Conservation (phyloP, 257 asterid genomes). For the Solanum peruvianum region DNA sequence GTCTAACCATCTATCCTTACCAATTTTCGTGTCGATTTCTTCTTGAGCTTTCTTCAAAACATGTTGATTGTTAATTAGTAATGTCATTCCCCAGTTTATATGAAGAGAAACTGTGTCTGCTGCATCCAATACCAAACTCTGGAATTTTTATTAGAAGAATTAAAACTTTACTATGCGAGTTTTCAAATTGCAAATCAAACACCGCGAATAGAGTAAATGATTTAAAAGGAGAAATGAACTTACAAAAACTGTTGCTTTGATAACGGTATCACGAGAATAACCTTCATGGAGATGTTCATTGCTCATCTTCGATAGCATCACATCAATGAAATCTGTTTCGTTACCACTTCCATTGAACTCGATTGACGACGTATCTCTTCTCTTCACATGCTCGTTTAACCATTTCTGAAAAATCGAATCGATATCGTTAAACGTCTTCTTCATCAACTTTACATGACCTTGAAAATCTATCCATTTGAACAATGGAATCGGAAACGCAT, state of each 20-base stretch:
- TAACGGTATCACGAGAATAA: neutral
- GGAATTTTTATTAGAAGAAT: too few species aligned
- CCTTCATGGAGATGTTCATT: neutral
- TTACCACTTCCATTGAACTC: neutral
- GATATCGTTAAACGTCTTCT: neutral
- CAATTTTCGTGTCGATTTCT: neutral
- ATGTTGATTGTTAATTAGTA: neutral
- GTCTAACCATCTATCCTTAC: neutral
- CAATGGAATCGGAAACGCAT: neutral
- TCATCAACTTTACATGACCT: neutral
- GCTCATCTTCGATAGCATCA: neutral
- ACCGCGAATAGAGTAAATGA: too few species aligned
- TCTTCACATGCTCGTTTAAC: slow-evolving; percentile 7
- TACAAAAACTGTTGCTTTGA: neutral
- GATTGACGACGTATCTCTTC: neutral
- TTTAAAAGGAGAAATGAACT: neutral
- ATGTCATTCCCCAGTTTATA: neutral
- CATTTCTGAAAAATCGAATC: slow-evolving; percentile 5
- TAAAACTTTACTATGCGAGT: too few species aligned
- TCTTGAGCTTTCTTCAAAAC: neutral
- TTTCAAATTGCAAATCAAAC: too few species aligned
- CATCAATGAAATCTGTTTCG: slow-evolving; percentile 7
- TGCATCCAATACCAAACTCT: neutral
- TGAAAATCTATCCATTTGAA: slow-evolving; percentile 9
- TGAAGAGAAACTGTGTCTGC: neutral